Evolutionary conservation across 2,329 filamentous ascomycete genomes (phyloP).

Genomic region (Fusarium drepaniforme): DNA sequence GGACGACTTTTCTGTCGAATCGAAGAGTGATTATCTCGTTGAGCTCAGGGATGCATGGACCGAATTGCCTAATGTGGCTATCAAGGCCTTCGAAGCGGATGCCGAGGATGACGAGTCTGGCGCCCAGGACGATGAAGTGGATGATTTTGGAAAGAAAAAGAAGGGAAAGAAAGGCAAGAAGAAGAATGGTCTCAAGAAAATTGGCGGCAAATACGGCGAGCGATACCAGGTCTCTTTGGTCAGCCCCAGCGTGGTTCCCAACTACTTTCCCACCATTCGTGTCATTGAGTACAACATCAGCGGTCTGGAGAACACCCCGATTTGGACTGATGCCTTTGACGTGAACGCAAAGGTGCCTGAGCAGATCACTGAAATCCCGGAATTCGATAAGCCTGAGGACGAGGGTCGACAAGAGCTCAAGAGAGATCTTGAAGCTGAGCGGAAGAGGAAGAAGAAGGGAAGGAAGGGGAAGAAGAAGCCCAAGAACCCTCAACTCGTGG

Average conservation of each 20-base stretch:
- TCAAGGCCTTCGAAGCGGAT: slow-evolving; percentile 33
- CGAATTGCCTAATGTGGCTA: slow-evolving; percentile 71
- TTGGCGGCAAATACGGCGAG: slow-evolving; percentile 87
- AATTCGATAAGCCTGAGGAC: slow-evolving; percentile 47
- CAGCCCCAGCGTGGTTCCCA: slow-evolving; percentile 89
- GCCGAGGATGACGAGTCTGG: slow-evolving; percentile 36
- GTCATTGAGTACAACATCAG: slow-evolving; percentile 95
- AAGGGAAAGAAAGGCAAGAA: slow-evolving; percentile 57
- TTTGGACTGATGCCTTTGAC: slow-evolving; percentile 57
- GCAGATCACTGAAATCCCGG: slow-evolving; percentile 18
- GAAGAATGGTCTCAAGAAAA: slow-evolving; percentile 65
- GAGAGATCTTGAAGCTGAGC: slow-evolving; percentile 42
- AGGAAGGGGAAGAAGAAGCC: slow-evolving; percentile 58
- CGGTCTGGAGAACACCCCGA: slow-evolving; percentile 71
- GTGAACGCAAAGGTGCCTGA: slow-evolving; percentile 14
- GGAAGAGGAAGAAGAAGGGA: slow-evolving; percentile 49
- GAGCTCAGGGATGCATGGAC: slow-evolving; percentile 85
- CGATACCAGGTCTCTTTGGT: slow-evolving; percentile 86
- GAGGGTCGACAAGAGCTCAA: slow-evolving; percentile 45
- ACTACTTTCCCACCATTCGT: slow-evolving; percentile 90
- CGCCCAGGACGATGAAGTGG: slow-evolving; percentile 33
- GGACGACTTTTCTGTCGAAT: slow-evolving; percentile 70
- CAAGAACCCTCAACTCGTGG: slow-evolving; percentile 69
- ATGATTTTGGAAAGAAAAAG: slow-evolving; percentile 37
- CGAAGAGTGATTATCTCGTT: slow-evolving; percentile 78